Conservation (phyloP, 345 rosid genomes). For the Balakata baccata region DNA sequence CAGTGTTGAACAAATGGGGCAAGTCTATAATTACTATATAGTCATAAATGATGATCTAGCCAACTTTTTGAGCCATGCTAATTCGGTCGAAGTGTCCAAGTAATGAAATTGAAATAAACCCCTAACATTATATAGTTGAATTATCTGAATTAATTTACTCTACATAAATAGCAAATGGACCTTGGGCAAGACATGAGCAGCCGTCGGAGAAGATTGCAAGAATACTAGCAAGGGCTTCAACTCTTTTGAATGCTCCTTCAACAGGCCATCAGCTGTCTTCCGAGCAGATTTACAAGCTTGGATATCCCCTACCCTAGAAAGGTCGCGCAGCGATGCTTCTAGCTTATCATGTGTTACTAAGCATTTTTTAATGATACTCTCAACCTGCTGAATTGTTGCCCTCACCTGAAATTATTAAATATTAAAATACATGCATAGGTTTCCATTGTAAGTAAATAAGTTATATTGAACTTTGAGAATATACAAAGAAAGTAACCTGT, state of each 20-base stretch:
- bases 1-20: not conserved
- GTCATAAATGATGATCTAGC: not conserved
- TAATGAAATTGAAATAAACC: not conserved
- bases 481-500: conserved; percentile 3
- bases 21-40: not conserved
- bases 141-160: not conserved
- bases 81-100: not conserved
- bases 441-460: not conserved
- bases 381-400: conserved; percentile 63
- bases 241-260: conserved; percentile 82
- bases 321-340: conserved; percentile 83
- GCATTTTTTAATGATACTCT: conserved; percentile 57
- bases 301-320: conserved; percentile 84
- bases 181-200: conserved; percentile 73
- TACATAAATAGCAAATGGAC: conserved; percentile 27
- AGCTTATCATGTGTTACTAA: conserved; percentile 69
- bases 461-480: not conserved
- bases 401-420: conserved; percentile 50
- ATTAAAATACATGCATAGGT: not conserved
- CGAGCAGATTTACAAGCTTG: conserved; percentile 92
- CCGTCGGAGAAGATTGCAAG: conserved; percentile 69
- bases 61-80: not conserved
- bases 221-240: conserved; percentile 51
- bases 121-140: not conserved
- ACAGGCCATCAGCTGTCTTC: conserved; percentile 60